Percentiles rank a stretch among this genome's conserved stretches.
Evolutionary conservation across 352 stramenopile genomes (phyloP).

Genomic region (Blastocystis sp.): DNA sequence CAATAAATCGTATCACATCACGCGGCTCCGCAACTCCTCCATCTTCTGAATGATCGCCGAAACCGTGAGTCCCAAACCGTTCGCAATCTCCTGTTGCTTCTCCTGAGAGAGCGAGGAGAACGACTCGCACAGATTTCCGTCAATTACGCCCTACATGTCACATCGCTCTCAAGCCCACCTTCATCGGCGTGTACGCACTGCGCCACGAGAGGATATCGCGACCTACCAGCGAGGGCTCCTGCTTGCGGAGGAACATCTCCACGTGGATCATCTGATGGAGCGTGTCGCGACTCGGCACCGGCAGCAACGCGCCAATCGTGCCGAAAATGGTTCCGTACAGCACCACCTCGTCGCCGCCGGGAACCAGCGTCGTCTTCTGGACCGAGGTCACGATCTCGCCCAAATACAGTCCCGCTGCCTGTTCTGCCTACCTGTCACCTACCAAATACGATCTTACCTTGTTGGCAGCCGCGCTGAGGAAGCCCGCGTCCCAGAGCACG

Average conservation of each 20-base stretch:
- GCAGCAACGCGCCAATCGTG: slow-evolving; percentile 83
- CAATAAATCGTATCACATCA: slow-evolving; percentile 79
- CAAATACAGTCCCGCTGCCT: slow-evolving; percentile 86
- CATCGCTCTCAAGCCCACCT: slow-evolving; percentile 60
- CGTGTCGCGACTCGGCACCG: slow-evolving; percentile 87
- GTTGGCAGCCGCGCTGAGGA: slow-evolving; percentile 81
- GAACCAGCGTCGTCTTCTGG: slow-evolving; percentile 82
- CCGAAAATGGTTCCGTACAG: slow-evolving; percentile 92
- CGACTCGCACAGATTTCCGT: slow-evolving; percentile 92
- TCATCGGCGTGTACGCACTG: slow-evolving; percentile 91
- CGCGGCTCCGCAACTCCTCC: slow-evolving; percentile 86
- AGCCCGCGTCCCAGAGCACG: slow-evolving; percentile 83
- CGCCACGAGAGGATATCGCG: slow-evolving; percentile 90
- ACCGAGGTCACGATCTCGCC: slow-evolving; percentile 95
- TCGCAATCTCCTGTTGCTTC: slow-evolving; percentile 86
- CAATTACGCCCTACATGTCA: slow-evolving; percentile 74
- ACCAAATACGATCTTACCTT: slow-evolving; percentile 68
- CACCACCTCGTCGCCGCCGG: slow-evolving; percentile 84
- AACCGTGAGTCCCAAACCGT: slow-evolving; percentile 84
- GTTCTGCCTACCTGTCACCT: slow-evolving; percentile 64
- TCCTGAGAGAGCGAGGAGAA: slow-evolving; percentile 79
- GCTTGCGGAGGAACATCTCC: slow-evolving; percentile 78
- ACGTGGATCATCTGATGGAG: slow-evolving; percentile 95
- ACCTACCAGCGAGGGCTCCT: slow-evolving; percentile 78
- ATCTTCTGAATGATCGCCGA: slow-evolving; percentile 94